phyloP scores from a whole-genome alignment of 2,329 filamentous ascomycete genomes.

The Penicillium sp. region DNA sequence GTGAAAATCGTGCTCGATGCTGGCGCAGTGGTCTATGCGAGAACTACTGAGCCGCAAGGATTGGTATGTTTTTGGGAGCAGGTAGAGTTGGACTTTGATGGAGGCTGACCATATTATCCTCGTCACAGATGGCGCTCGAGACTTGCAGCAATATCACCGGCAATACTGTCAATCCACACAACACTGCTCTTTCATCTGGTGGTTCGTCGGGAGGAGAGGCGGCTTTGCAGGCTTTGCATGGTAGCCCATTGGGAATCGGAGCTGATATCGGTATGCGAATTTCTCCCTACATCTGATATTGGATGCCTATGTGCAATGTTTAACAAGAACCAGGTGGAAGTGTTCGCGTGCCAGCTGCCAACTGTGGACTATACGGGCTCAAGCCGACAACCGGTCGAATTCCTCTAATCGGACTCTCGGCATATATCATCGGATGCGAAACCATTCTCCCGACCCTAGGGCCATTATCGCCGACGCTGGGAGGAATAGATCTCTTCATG shows the following conservation, averaged over 20 bases:
- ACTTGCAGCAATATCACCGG: constrained; percentile 37
- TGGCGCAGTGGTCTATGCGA: constrained; percentile 36
- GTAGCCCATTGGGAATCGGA: constrained; percentile 53
- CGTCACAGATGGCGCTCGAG: constrained; percentile 35
- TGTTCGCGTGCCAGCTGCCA: constrained; percentile 53
- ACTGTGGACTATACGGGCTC: constrained; percentile 55
- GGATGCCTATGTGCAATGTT: no score
- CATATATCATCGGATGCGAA: constrained; percentile 26
- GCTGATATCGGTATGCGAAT: constrained; percentile 51
- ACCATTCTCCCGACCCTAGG: constrained; percentile 43
- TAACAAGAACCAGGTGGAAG: constrained; percentile 42
- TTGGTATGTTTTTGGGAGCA: constrained; percentile 18
- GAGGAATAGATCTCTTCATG: constrained; percentile 51
- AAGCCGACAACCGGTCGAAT: constrained; percentile 50
- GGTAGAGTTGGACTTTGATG: no score
- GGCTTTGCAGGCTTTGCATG: constrained; percentile 44
- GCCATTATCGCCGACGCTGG: constrained; percentile 58
- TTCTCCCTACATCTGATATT: no score
- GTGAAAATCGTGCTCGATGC: constrained; percentile 33
- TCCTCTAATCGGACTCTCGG: constrained; percentile 18
- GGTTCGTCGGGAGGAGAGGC: constrained; percentile 54
- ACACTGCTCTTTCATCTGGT: constrained; percentile 50
- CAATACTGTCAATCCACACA: constrained; percentile 50
- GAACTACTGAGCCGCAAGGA: constrained; percentile 35
- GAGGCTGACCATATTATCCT: no score